phyloP scores from a whole-genome alignment of 2,329 filamentous ascomycete species.

The Aspergillus luchuensis region DNA sequence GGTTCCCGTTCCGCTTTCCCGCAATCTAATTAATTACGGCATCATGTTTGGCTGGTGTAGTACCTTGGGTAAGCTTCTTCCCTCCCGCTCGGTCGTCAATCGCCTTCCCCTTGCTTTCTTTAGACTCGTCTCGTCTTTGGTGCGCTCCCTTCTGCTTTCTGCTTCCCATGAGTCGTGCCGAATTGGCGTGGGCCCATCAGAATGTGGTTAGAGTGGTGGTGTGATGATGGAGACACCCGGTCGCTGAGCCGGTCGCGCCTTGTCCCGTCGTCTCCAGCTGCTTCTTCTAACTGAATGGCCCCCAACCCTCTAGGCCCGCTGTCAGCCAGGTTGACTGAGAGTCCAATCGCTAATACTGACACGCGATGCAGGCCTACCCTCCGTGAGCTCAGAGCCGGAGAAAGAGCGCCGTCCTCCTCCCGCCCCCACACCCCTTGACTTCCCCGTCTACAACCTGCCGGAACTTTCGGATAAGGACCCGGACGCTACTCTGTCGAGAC shows the following conservation, averaged over 20 bases:
- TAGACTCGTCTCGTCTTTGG: background rate
- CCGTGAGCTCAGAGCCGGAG: conserved; percentile 37
- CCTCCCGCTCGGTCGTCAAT: background rate
- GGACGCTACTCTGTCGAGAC: conserved; percentile 37
- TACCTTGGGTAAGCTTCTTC: conserved; percentile 32
- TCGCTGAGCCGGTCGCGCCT: background rate
- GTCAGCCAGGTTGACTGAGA: background rate
- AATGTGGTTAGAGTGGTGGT: background rate
- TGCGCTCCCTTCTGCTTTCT: background rate
- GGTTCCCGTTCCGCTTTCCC: background rate
- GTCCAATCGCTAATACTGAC: conserved; percentile 17
- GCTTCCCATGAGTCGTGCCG: background rate
- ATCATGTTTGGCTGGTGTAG: conserved; percentile 40
- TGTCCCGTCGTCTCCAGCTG: background rate
- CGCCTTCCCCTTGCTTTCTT: background rate
- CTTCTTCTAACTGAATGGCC: background rate
- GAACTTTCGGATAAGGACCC: conserved; percentile 37
- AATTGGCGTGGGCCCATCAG: background rate
- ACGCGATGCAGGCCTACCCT: conserved; percentile 30
- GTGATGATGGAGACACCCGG: background rate
- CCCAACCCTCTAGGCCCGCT: background rate
- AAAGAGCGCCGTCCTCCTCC: conserved; percentile 53
- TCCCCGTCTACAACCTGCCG: conserved; percentile 51
- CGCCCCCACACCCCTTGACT: conserved; percentile 53
- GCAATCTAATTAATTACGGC: background rate